Conservation (phyloP, 2,329 filamentous ascomycete genomes). For the Diaporthe sp. region DNA sequence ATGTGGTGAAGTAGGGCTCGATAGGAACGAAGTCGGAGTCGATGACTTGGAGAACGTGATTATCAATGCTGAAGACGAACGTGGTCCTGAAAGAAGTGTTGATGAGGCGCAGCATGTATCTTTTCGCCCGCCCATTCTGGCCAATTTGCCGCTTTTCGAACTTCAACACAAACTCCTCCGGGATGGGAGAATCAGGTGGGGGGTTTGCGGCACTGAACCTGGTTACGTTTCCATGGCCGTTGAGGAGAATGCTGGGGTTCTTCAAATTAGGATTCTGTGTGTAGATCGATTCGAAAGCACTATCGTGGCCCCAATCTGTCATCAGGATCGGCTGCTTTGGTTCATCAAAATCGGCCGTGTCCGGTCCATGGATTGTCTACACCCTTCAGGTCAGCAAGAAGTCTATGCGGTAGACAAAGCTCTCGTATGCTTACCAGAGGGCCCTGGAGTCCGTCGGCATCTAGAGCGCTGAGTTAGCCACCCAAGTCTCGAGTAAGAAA, state of each 20-base stretch:
- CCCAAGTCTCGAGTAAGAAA: not conserved
- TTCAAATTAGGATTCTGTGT: conserved; percentile 8
- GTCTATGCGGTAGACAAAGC: not conserved
- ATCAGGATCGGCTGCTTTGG: conserved; percentile 38
- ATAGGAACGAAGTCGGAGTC: conserved; percentile 61
- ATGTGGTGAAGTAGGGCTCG: conserved; percentile 59
- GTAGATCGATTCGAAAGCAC: conserved; percentile 30
- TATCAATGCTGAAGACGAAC: conserved; percentile 55
- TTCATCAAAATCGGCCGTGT: conserved; percentile 38
- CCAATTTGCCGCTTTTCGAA: conserved; percentile 29
- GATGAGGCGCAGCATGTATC: conserved; percentile 50
- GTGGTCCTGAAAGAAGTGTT: conserved; percentile 49
- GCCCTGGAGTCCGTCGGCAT: conserved; percentile 74
- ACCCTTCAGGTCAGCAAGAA: not conserved
- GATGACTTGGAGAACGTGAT: conserved; percentile 54
- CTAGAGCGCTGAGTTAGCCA: not conserved
- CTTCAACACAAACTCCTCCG: conserved; percentile 15
- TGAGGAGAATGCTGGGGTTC: conserved; percentile 31
- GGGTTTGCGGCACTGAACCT: not conserved
- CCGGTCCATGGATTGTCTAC: conserved; percentile 41
- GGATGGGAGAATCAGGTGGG: conserved; percentile 22
- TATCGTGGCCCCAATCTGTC: conserved; percentile 39
- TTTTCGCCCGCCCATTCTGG: conserved; percentile 43
- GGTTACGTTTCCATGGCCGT: conserved; percentile 34
- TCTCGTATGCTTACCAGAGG: conserved; percentile 59